These are phyloP conservation scores for Kitagawia praeruptora DNA, from an alignment of 129 eudicot genomes.

Conservation along the genomic window DNA sequence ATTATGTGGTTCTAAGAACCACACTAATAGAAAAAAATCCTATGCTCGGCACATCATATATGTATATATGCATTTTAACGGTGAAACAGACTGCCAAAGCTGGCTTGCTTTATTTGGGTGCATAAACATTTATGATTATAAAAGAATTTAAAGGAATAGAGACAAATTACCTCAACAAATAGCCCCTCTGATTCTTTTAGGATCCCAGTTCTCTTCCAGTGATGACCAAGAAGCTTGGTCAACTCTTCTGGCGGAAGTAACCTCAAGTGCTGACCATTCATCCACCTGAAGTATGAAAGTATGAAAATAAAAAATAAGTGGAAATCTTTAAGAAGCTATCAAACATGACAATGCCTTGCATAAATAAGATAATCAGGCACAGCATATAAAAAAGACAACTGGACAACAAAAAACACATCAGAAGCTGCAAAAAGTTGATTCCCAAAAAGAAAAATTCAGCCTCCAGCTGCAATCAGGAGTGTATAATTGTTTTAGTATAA, in stretches of 20 bases:
- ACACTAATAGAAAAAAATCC: neutral
- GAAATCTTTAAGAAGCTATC: constrained; percentile 8
- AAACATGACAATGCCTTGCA: constrained; percentile 12
- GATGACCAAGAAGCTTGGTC: constrained; percentile 52
- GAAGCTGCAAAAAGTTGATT: neutral
- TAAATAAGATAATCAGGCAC: constrained; percentile 8
- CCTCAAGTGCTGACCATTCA: constrained; percentile 90
- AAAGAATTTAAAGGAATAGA: constrained; percentile 1
- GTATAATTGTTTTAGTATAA: neutral
- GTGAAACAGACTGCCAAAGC: neutral
- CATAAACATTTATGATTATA: neutral
- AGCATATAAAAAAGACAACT: neutral
- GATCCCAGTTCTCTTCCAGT: constrained; percentile 59
- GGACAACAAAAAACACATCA: neutral
- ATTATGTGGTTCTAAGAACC: neutral
- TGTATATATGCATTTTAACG: neutral
- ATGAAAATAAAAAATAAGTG: neutral
- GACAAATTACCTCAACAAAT: constrained; percentile 52
- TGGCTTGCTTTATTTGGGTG: neutral
- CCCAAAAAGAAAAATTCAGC: neutral
- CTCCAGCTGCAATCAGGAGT: neutral
- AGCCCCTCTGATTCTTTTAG: constrained; percentile 59
- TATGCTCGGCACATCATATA: neutral
- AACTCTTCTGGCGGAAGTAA: constrained; percentile 64
- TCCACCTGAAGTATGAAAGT: constrained; percentile 55